phyloP scores from a whole-genome alignment of 306 rosid species.

The Sechiopsis laciniata region DNA sequence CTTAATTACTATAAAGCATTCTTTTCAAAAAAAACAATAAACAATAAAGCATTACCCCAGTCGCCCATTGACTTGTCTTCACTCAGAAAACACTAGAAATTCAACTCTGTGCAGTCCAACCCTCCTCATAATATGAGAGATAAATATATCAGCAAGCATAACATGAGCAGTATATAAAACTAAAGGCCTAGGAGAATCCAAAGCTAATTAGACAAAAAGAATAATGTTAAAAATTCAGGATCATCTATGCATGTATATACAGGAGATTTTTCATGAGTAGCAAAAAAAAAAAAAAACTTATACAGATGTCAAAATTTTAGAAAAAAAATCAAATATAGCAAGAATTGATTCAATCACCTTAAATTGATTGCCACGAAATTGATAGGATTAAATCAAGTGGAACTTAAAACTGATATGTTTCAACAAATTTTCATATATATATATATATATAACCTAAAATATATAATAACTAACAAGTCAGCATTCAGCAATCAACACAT shows the following conservation, averaged over 20 bases:
- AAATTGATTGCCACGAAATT: too few species aligned
- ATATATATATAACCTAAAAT: neutral
- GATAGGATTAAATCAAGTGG: too few species aligned
- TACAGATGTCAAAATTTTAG: too few species aligned
- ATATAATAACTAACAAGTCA: neutral
- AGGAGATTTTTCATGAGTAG: too few species aligned
- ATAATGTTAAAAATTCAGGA: neutral
- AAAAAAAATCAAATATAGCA: too few species aligned
- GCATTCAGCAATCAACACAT: neutral
- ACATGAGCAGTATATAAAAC: too few species aligned
- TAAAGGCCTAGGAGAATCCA: neutral
- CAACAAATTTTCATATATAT: too few species aligned
- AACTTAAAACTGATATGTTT: too few species aligned
- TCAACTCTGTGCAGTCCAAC: neutral
- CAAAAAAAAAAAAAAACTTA: too few species aligned
- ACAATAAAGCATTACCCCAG: conserved; percentile 18
- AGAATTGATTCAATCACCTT: too few species aligned
- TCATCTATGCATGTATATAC: neutral
- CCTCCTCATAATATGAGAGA: conserved; percentile 8
- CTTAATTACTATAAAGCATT: too few species aligned
- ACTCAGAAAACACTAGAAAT: neutral
- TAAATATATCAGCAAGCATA: neutral
- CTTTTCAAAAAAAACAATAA: neutral
- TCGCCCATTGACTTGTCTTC: conserved; percentile 13
- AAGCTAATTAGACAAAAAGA: neutral